These are phyloP conservation scores for Colletotrichum paranaense DNA, from an alignment of 2,329 filamentous ascomycete species.

Conservation along the genomic window DNA sequence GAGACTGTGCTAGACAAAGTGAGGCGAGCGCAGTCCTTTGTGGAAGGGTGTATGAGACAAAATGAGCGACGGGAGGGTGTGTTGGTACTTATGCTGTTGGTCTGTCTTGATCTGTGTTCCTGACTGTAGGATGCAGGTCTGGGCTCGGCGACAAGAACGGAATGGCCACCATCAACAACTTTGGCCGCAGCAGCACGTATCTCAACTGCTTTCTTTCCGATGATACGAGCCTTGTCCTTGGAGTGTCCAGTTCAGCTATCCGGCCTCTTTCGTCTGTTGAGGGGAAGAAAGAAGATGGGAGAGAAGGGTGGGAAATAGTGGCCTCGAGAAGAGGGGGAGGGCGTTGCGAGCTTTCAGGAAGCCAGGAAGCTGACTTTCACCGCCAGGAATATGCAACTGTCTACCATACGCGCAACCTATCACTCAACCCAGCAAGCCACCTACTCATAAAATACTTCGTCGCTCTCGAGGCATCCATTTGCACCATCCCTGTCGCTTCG, in stretches of 20 bases:
- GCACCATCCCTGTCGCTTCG: constrained; percentile 30
- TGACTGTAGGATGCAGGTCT: background rate
- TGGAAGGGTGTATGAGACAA: constrained; percentile 23
- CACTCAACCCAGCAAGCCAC: constrained; percentile 23
- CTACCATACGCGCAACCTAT: constrained; percentile 10
- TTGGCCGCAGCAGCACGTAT: constrained; percentile 16
- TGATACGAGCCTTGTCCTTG: background rate
- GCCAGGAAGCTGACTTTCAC: constrained; percentile 8
- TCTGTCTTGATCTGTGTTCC: constrained; percentile 16
- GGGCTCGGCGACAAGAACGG: background rate
- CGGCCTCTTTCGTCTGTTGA: background rate
- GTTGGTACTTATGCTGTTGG: background rate
- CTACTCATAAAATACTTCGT: background rate
- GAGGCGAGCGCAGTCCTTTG: constrained; percentile 25
- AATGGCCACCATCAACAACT: constrained; percentile 4
- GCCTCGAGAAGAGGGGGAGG: background rate
- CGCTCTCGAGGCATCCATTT: constrained; percentile 19
- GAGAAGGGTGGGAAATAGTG: background rate
- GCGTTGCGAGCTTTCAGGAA: background rate
- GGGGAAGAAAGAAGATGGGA: background rate
- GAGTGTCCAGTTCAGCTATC: background rate
- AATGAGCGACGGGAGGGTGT: constrained; percentile 20
- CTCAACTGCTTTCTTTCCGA: background rate
- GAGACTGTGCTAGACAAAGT: constrained; percentile 21
- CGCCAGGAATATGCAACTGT: constrained; percentile 4